These are phyloP conservation scores for Mallotus nudiflorus DNA, from an alignment of 345 rosid species.

Conservation along the genomic window DNA sequence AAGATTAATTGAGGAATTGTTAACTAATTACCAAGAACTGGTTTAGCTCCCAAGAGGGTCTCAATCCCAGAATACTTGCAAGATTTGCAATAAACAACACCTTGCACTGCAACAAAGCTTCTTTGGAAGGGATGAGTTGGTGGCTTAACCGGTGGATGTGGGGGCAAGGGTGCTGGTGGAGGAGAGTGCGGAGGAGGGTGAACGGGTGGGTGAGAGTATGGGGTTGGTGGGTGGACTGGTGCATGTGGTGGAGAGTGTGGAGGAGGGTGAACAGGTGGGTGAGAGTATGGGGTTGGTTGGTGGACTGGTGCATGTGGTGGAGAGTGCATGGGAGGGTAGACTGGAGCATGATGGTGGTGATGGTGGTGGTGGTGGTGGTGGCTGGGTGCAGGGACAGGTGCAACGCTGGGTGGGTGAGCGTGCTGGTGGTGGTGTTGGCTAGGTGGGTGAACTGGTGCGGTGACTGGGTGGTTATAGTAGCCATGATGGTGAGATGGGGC, in stretches of 20 bases:
- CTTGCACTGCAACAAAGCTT: conserved; percentile 68
- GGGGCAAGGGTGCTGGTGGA: conserved; percentile 16
- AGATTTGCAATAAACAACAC: conserved; percentile 80
- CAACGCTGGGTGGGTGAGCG: conserved; percentile 27
- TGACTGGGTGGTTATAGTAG: conserved; percentile 27
- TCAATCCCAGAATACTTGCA: conserved; percentile 66
- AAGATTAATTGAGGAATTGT: not conserved
- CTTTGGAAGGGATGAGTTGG: conserved; percentile 42
- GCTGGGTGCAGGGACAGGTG: conserved; percentile 17
- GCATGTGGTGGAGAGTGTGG: conserved; percentile 28
- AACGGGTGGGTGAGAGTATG: conserved; percentile 28
- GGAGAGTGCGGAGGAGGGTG: conserved; percentile 17
- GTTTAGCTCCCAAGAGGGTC: conserved; percentile 64
- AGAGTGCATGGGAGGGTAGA: not conserved
- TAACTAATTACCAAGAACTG: conserved; percentile 56
- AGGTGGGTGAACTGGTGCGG: conserved; percentile 34
- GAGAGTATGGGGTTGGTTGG: too few relatives aligned
- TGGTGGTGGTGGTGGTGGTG: conserved; percentile 21
- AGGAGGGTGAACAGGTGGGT: conserved; percentile 17
- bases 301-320: not conserved
- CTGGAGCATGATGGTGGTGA: conserved; percentile 16
- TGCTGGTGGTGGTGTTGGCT: conserved; percentile 40
- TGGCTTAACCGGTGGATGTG: conserved; percentile 11
- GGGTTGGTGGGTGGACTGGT: conserved; percentile 37
- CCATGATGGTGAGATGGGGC: conserved; percentile 32